Evolutionary conservation across 495 filamentous ascomycete species (phyloP).

Genomic region (Achaetomiella virescens): DNA sequence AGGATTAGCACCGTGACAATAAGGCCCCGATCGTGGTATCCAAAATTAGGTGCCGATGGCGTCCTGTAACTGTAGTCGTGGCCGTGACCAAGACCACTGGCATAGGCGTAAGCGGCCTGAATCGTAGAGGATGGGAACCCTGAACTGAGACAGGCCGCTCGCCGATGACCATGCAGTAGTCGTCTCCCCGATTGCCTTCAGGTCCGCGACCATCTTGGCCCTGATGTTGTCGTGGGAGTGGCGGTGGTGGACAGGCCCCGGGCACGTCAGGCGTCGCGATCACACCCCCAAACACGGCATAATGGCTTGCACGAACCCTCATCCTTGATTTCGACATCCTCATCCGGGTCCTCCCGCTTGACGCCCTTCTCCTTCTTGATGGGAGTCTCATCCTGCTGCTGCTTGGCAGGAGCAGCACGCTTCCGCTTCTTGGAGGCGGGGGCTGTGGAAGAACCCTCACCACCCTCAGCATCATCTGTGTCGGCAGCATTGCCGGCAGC

Average conservation of each 20-base stretch:
- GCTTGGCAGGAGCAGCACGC: not conserved
- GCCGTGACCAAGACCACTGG: not conserved
- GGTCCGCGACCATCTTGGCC: not conserved
- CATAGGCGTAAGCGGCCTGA: not conserved
- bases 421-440: not conserved
- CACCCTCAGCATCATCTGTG: not conserved
- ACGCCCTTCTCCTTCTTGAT: slow-evolving; percentile 1
- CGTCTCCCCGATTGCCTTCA: not conserved
- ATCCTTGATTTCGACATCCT: slow-evolving; percentile 7
- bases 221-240: not conserved
- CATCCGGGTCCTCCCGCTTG: slow-evolving; percentile 8
- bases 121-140: not conserved
- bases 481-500: not conserved
- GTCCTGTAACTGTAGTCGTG: not conserved
- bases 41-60: slow-evolving; percentile 1
- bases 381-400: not conserved
- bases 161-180: not conserved
- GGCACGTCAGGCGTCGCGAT: not conserved
- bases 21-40: not conserved
- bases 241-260: not conserved
- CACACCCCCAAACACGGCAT: not conserved
- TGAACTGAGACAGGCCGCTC: not conserved
- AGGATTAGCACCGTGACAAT: slow-evolving; percentile 1
- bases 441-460: not conserved
- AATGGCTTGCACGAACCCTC: slow-evolving; percentile 12